phyloP scores from a whole-genome alignment of 2,329 filamentous ascomycete genomes.

The Hirsutella thompsonii region DNA sequence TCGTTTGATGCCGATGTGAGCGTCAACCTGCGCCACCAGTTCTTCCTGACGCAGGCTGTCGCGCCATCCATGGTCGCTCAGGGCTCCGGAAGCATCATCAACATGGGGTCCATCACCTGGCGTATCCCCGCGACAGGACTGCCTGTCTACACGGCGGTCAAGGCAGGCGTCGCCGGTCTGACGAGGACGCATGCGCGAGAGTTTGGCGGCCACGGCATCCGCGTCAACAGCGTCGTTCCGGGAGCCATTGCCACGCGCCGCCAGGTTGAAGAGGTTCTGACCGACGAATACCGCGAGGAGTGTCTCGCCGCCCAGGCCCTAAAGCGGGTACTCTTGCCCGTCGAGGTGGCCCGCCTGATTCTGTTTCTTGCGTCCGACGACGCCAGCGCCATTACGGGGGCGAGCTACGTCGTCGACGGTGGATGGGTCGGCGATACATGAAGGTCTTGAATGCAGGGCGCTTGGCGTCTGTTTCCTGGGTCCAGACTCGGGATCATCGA shows the following conservation, averaged over 20 bases:
- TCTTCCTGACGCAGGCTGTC: conserved; percentile 62
- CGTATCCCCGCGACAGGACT: conserved; percentile 26
- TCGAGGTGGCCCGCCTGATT: conserved; percentile 31
- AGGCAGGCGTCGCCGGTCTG: conserved; percentile 42
- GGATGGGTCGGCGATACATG: conserved; percentile 13
- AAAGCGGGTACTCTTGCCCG: conserved; percentile 25
- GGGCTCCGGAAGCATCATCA: conserved; percentile 36
- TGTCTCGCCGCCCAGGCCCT: conserved; percentile 27
- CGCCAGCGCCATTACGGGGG: conserved; percentile 30
- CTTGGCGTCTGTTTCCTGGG: too few species aligned
- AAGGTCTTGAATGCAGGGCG: background rate
- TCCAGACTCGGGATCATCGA: too few species aligned
- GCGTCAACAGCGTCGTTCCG: conserved; percentile 37
- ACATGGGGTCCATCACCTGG: conserved; percentile 38
- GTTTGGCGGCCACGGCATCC: conserved; percentile 31
- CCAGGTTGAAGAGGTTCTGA: conserved; percentile 29
- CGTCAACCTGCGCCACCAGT: conserved; percentile 28
- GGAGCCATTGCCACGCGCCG: conserved; percentile 31
- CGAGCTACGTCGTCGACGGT: conserved; percentile 21
- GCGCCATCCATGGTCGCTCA: conserved; percentile 41
- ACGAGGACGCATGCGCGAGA: conserved; percentile 41
- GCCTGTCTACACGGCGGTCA: conserved; percentile 37
- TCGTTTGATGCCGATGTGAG: conserved; percentile 29
- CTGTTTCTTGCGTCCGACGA: conserved; percentile 33
- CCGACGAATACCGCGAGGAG: conserved; percentile 23